Conservation (phyloP, 352 stramenopile genomes). For the Phytophthora cactorum region DNA sequence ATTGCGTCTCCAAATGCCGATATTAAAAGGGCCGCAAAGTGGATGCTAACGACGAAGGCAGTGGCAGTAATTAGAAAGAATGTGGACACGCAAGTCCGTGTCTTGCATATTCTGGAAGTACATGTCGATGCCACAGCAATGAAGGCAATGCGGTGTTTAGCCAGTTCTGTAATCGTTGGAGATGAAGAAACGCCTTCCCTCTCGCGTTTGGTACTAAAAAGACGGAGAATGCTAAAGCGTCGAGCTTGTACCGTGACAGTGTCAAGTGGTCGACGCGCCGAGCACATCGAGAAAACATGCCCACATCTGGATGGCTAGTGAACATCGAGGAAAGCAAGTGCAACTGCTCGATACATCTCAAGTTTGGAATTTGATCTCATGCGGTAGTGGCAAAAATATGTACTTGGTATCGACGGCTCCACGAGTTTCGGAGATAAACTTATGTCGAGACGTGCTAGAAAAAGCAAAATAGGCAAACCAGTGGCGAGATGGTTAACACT, state of each 20-base stretch:
- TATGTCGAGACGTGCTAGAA: no score
- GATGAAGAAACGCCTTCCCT: neutral
- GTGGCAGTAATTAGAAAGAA: neutral
- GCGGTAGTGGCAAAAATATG: no score
- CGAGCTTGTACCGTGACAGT: neutral
- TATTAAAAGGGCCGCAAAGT: neutral
- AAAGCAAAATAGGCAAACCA: no score
- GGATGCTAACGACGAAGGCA: neutral
- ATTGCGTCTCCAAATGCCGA: neutral
- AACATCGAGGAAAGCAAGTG: no score
- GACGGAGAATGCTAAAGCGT: neutral
- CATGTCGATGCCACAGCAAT: neutral
- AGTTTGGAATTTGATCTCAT: no score
- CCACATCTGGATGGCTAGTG: no score
- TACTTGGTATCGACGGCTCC: no score
- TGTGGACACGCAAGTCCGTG: neutral
- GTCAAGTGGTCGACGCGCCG: neutral
- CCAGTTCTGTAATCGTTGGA: neutral
- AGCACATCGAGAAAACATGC: no score
- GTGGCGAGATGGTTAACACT: no score
- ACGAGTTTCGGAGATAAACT: no score
- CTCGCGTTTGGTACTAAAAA: neutral
- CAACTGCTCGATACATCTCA: no score
- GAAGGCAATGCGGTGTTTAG: neutral
- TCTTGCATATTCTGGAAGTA: neutral